Evolutionary conservation across 2,329 filamentous ascomycete genomes (phyloP).

Genomic region (Trichocomaceae sp.): DNA sequence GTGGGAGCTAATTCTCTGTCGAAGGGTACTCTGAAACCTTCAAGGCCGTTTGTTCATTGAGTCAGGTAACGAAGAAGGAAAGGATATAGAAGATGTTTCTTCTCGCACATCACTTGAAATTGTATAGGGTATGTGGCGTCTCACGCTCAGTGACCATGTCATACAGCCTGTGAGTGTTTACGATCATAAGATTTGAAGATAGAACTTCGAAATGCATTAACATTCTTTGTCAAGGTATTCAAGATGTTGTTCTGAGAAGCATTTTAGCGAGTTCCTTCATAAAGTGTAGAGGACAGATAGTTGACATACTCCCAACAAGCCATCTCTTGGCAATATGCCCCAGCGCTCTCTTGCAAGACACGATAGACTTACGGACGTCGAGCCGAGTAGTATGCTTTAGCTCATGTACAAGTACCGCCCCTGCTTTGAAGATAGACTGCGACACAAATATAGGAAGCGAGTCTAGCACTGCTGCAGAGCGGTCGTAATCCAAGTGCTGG

Average conservation of each 20-base stretch:
- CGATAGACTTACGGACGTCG: not conserved
- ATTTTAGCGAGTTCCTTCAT: not conserved
- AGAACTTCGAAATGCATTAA: not conserved
- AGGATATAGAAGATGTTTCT: too few species aligned
- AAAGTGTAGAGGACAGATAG: not conserved
- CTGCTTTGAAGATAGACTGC: not conserved
- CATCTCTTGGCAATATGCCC: not conserved
- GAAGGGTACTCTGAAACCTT: too few species aligned
- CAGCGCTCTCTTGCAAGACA: not conserved
- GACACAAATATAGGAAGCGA: constrained; percentile 1
- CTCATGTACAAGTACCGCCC: not conserved
- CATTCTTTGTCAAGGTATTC: not conserved
- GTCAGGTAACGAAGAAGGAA: too few species aligned
- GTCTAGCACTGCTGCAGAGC: not conserved
- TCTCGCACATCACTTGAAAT: too few species aligned
- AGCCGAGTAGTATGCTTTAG: not conserved
- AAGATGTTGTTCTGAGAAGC: not conserved
- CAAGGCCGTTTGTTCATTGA: too few species aligned
- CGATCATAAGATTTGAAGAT: too few species aligned
- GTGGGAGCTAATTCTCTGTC: too few species aligned
- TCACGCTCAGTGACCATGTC: too few species aligned
- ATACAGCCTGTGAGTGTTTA: too few species aligned
- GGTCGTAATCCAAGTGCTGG: not conserved
- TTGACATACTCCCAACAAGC: not conserved
- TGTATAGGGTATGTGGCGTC: too few species aligned